Evolutionary conservation across 768 basidiomycete genomes (phyloP).

Genomic region (Tricholoma sp.): DNA sequence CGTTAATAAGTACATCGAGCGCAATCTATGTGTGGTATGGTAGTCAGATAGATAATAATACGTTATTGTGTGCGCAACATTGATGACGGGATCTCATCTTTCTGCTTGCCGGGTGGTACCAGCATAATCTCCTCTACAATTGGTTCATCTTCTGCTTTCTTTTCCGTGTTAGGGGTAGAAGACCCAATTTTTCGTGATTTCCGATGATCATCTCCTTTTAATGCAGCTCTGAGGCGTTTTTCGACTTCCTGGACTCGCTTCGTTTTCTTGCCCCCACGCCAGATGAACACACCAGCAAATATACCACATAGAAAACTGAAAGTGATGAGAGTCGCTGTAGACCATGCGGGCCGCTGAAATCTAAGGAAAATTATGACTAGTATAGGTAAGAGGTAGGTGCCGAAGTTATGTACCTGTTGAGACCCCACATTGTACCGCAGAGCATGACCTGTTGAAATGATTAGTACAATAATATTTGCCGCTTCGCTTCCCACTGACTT

Average conservation of each 20-base stretch:
- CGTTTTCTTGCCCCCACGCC: conserved; percentile 64
- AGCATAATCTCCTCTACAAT: conserved; percentile 5
- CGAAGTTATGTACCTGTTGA: conserved; percentile 46
- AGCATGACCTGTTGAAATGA: conserved; percentile 42
- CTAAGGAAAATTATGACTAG: conserved; percentile 21
- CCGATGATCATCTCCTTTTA: conserved; percentile 15
- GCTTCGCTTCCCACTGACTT: conserved; percentile 33
- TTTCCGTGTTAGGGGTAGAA: not conserved
- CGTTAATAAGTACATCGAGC: not conserved
- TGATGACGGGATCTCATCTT: not conserved
- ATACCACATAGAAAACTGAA: conserved; percentile 76
- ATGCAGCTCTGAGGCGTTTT: conserved; percentile 48
- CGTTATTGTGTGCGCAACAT: not conserved
- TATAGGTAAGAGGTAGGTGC: not conserved
- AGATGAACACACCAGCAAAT: conserved; percentile 65
- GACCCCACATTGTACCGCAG: conserved; percentile 77
- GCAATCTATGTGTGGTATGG: not conserved
- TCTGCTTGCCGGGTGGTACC: not conserved
- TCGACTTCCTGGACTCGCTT: conserved; percentile 64
- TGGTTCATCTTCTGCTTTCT: not conserved
- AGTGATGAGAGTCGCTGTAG: conserved; percentile 65
- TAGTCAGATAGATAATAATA: not conserved
- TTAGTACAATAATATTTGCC: not conserved
- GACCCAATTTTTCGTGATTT: not conserved
- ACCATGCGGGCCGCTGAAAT: conserved; percentile 66